A percentile compares a stretch with the other conserved stretches of the same genome.
These are phyloP conservation scores for Hortaea werneckii DNA, from an alignment of 2,329 filamentous ascomycete species.

Conservation along the genomic window DNA sequence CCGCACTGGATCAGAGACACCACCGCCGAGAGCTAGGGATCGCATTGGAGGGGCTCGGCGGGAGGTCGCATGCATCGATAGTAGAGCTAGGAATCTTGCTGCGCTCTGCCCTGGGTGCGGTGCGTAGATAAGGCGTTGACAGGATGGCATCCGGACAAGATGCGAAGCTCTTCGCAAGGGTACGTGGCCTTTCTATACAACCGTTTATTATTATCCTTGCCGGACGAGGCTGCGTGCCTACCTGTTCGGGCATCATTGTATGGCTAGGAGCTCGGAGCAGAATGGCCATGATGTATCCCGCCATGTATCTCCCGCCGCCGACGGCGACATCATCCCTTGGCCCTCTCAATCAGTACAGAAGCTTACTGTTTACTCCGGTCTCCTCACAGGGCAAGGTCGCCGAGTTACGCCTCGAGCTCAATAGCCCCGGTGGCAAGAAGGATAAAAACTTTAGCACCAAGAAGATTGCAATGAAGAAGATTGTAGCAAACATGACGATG, in stretches of 20 bases:
- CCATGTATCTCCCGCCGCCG: background rate
- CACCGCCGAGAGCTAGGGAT: background rate
- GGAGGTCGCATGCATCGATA: constrained; percentile 1
- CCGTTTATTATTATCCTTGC: too few species aligned
- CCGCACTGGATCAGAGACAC: background rate
- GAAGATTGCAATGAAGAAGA: constrained; percentile 98
- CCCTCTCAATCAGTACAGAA: background rate
- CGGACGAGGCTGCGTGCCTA: background rate
- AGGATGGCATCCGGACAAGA: constrained; percentile 63
- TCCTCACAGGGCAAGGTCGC: constrained; percentile 86
- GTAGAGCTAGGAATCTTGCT: background rate
- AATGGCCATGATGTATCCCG: background rate
- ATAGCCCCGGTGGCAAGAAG: constrained; percentile 65
- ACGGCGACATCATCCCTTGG: background rate
- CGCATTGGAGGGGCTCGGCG: background rate
- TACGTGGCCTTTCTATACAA: constrained; percentile 41
- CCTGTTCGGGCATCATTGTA: background rate
- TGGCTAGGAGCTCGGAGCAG: too few species aligned
- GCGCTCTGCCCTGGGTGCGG: background rate
- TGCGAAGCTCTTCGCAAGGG: constrained; percentile 98
- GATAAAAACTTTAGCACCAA: constrained; percentile 92
- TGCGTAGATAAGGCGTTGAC: background rate
- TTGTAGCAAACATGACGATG: constrained; percentile 99
- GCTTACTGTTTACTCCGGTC: constrained; percentile 10
- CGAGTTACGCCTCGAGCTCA: constrained; percentile 84